Base-by-base conservation (phyloP, 768 basidiomycete species). In the Mycena belliarum region DNA sequence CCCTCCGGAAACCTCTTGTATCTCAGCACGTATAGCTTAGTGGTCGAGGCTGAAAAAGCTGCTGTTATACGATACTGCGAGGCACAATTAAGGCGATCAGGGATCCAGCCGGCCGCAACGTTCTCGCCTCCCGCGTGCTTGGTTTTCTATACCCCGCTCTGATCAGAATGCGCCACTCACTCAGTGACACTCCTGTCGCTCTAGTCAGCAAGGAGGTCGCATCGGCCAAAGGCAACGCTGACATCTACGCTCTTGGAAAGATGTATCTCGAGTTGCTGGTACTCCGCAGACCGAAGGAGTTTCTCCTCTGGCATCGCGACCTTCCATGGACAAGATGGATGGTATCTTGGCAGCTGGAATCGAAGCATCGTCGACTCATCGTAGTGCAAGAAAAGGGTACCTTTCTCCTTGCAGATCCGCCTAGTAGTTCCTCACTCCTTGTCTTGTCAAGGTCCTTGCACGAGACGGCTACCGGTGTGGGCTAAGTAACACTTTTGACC, bases 391-490 rank as follows among this genome's bases (percentile, higher is more conserved):
- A 20, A 40, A 20, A 47, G 49, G 28, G 49, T 52, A 40, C 26
- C 42, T 56, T 21, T 32, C 49, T 23, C 40, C 11, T 43, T 26
- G 37, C 48, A 49, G 35, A 29, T 32, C 21, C 21, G 43, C 49
- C 32, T 38, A 46, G 25, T 49, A 29, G n/a, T n/a, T 18, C 41
- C 49, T 50, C 42, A n/a, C n/a, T 52, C n/a, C 23, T n/a, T n/a
- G n/a, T n/a, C n/a, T n/a, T 26, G 37, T 57, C 15, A 43, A 51
- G 49, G 37, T 43, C 26, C 49, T 51, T 51, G 43, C 49, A 21
- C 56, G 49, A 24, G 56, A 57, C 38, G 49, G 49, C 33, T 52
- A 57, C 33, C 41, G 33, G n/a, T 57, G 56, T 28, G 40, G 51
- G 43, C 11, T 52, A 15, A 51, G 42, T 9, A 47, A 45, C 40